Percentiles rank a stretch among this genome's conserved stretches.
Conservation (phyloP, 108 stramenopile species). For the Conticribra weissflogii region DNA sequence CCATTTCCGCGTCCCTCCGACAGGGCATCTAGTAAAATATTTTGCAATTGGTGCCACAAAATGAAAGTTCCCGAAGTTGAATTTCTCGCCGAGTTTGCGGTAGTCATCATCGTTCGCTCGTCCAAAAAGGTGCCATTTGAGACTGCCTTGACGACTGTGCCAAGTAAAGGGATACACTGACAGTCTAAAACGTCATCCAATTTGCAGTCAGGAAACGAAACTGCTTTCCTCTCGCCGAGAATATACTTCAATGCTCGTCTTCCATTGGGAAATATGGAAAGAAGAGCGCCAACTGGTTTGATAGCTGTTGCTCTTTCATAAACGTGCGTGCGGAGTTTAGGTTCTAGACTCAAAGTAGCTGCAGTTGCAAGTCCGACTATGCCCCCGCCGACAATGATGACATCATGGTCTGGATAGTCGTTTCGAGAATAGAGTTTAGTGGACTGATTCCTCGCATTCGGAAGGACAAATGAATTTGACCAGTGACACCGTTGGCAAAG, state of each 20-base stretch:
- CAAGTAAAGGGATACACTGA: background rate
- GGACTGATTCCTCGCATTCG: too few species aligned
- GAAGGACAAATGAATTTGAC: too few species aligned
- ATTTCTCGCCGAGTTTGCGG: background rate
- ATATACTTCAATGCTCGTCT: conserved; percentile 8
- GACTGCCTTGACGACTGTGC: conserved; percentile 5
- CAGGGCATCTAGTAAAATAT: conserved; percentile 9
- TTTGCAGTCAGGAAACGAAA: background rate
- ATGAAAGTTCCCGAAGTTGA: conserved; percentile 7
- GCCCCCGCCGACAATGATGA: conserved; percentile 13
- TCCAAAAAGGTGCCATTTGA: background rate
- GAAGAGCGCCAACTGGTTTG: conserved; percentile 3
- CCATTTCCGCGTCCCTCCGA: background rate
- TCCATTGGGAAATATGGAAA: conserved; percentile 25
- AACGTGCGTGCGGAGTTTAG: background rate
- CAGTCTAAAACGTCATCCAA: background rate
- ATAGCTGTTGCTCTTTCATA: conserved; percentile 4
- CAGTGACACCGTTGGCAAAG: too few species aligned
- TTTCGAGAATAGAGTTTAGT: too few species aligned
- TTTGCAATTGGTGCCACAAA: conserved; percentile 19
- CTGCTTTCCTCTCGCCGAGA: background rate
- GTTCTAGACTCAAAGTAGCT: conserved; percentile 1
- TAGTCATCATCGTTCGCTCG: background rate
- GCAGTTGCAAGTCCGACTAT: conserved; percentile 12
- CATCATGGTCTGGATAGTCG: conserved; percentile 15